Conservation (phyloP, 257 asterid species). For the Mitragyna speciosa region DNA sequence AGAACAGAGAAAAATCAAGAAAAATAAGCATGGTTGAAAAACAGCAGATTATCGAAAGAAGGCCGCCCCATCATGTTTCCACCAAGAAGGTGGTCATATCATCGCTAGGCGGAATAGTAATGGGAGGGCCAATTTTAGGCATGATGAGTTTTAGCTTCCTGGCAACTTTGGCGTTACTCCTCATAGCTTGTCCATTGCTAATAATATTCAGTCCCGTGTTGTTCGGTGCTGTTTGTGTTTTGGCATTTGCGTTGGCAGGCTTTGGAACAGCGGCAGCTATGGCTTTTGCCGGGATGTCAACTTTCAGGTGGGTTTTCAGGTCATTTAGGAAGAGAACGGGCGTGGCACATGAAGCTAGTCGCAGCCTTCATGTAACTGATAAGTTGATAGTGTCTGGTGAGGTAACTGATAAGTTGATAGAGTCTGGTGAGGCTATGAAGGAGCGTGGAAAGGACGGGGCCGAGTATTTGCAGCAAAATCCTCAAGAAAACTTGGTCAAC, state of each 20-base stretch:
- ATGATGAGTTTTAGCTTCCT: constrained; percentile 26
- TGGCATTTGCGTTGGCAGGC: constrained; percentile 9
- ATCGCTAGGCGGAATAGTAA: constrained; percentile 15
- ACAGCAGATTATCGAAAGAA: not conserved
- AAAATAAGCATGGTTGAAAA: constrained; percentile 17
- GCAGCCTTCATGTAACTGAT: not conserved
- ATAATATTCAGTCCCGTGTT: constrained; percentile 22
- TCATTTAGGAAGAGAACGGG: not conserved
- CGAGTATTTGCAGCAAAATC: constrained; percentile 16
- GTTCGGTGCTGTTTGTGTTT: constrained; percentile 17
- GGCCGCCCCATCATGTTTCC: not conserved
- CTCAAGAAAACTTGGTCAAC: constrained; percentile 4
- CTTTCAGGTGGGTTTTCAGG: constrained; percentile 5
- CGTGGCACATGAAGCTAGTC: not conserved
- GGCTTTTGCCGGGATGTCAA: constrained; percentile 2
- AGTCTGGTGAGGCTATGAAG: not conserved
- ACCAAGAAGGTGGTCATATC: constrained; percentile 6
- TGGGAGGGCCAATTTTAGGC: constrained; percentile 22
- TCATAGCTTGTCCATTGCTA: constrained; percentile 22
- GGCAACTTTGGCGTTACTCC: constrained; percentile 2
- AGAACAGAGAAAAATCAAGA: no score
- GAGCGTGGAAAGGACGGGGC: constrained; percentile 11
- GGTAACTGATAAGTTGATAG: not conserved
- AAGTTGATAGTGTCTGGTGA: no score
- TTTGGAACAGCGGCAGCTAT: constrained; percentile 11